A percentile compares a stretch with the other conserved stretches of the same genome.
Evolutionary conservation across 768 basidiomycete species (phyloP).

Genomic region (Termitomyces sp.): DNA sequence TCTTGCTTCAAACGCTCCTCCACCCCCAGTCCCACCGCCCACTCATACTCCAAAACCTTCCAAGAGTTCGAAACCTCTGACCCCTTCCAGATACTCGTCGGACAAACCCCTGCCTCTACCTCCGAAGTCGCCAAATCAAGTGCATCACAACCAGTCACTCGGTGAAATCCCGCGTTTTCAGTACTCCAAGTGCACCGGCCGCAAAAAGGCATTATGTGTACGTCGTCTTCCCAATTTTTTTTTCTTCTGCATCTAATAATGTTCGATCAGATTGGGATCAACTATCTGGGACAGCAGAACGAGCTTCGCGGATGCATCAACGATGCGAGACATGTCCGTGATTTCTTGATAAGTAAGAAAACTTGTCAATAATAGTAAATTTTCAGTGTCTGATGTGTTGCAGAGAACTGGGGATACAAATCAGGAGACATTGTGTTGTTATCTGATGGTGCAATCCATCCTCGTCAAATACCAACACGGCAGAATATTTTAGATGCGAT

Average conservation of each 20-base stretch:
- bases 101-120: conserved; percentile 5
- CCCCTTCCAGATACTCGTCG: not conserved
- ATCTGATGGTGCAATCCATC: conserved; percentile 50
- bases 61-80: conserved; percentile 1
- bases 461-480: conserved; percentile 36
- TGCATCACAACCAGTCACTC: conserved; percentile 3
- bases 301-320: conserved; percentile 77
- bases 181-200: conserved; percentile 76
- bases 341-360: conserved; percentile 53
- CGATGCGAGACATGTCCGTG: conserved; percentile 65
- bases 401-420: conserved; percentile 43
- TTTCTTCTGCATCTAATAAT: conserved; percentile 3
- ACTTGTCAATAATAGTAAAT: not conserved
- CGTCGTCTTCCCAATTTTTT: conserved; percentile 21
- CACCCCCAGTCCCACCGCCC: not conserved
- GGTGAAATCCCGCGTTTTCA: conserved; percentile 36
- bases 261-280: conserved; percentile 63
- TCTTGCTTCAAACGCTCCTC: conserved; percentile 17
- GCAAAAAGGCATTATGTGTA: conserved; percentile 78
- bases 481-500: conserved; percentile 44
- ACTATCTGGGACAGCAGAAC: conserved; percentile 60
- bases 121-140: not conserved
- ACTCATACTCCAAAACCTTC: not conserved
- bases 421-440: conserved; percentile 62
- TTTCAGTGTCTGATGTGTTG: not conserved